Evolutionary conservation across 2,329 filamentous ascomycete genomes (phyloP).

Genomic region (Diaporthe ampelina): DNA sequence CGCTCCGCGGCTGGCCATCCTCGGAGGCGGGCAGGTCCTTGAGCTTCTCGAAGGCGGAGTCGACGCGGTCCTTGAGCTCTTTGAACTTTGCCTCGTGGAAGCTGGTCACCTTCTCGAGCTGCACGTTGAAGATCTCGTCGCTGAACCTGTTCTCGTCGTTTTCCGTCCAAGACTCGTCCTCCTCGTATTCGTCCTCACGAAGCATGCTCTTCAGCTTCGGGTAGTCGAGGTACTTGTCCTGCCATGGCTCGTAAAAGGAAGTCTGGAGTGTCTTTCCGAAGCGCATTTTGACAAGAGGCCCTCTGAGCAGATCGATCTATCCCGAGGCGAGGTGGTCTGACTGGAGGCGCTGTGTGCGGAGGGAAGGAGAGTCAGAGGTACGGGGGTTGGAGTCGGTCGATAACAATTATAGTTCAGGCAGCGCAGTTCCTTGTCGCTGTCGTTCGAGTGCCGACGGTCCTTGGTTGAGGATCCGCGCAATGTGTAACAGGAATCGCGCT

Average conservation of each 20-base stretch:
- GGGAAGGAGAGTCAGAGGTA: background rate
- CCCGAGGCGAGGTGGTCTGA: background rate
- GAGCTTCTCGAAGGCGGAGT: conserved; percentile 76
- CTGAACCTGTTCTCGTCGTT: conserved; percentile 95
- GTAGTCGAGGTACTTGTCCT: conserved; percentile 96
- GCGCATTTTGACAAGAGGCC: conserved; percentile 73
- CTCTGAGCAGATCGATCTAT: background rate
- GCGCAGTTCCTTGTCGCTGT: conserved; percentile 5
- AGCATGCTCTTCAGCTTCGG: conserved; percentile 90
- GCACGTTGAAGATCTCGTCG: conserved; percentile 93
- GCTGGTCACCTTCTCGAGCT: conserved; percentile 92
- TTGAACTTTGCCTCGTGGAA: conserved; percentile 88
- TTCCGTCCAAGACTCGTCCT: conserved; percentile 85
- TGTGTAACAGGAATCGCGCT: background rate
- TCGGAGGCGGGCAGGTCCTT: conserved; percentile 81
- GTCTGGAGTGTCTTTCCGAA: conserved; percentile 91
- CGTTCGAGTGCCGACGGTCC: background rate
- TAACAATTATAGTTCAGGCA: background rate
- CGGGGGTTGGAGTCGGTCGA: background rate
- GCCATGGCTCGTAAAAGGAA: conserved; percentile 89
- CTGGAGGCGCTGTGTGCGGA: background rate
- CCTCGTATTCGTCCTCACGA: conserved; percentile 78
- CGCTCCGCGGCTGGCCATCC: conserved; percentile 63
- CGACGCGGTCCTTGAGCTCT: conserved; percentile 66
- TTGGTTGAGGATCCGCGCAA: background rate